Evolutionary conservation across 2,329 filamentous ascomycete genomes (phyloP).

Genomic region (Arthrobotrys entomopaga): DNA sequence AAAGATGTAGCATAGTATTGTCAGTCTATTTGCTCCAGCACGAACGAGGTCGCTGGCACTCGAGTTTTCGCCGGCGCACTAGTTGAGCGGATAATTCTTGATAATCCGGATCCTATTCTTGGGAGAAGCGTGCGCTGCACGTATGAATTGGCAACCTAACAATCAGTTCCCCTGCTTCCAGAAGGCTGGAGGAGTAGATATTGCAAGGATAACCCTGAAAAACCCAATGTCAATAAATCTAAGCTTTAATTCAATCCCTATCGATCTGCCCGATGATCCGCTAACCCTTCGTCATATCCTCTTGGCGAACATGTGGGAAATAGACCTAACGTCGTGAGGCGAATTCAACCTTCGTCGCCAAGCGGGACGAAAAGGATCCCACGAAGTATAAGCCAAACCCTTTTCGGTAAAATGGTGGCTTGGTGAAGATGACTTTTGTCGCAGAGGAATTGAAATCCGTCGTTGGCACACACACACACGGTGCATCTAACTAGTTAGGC

Average conservation of each 20-base stretch:
- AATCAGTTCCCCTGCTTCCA: conserved; percentile 32
- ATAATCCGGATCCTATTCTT: neutral
- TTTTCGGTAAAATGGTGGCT: conserved; percentile 14
- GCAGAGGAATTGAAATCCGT: conserved; percentile 30
- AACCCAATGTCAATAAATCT: conserved; percentile 34
- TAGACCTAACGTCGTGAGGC: conserved; percentile 27
- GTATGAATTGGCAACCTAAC: no score
- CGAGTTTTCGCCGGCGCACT: neutral
- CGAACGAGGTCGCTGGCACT: neutral
- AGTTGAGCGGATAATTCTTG: neutral
- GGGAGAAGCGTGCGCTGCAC: neutral
- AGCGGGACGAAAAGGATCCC: no score
- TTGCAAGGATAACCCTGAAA: conserved; percentile 29
- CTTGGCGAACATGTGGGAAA: conserved; percentile 38
- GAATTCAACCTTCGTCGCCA: conserved; percentile 24
- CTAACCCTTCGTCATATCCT: conserved; percentile 48
- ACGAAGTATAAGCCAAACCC: neutral
- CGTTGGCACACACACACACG: conserved; percentile 1
- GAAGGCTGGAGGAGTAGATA: conserved; percentile 40
- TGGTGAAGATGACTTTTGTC: conserved; percentile 1
- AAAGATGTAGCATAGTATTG: neutral
- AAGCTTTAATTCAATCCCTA: conserved; percentile 50
- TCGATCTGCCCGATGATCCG: conserved; percentile 56
- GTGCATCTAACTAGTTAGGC: no score
- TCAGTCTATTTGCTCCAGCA: neutral